Conservation (phyloP, 2,329 filamentous ascomycete species). For the Kalmusia sp. region DNA sequence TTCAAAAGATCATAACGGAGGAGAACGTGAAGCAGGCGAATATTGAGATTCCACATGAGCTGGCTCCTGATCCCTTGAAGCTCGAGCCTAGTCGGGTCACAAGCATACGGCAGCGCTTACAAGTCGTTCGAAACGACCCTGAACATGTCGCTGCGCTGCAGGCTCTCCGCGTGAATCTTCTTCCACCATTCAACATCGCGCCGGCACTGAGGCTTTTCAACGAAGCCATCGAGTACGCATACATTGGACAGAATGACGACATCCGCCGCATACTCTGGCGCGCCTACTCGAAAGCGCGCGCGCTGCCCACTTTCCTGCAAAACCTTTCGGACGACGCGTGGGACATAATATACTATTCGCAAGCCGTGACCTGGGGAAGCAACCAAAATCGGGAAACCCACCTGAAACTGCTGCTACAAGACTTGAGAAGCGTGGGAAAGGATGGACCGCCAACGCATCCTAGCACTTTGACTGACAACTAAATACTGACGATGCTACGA, state of each 20-base stretch:
- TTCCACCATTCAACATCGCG: constrained; percentile 39
- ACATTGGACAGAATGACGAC: constrained; percentile 45
- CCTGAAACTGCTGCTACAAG: constrained; percentile 33
- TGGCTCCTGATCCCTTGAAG: constrained; percentile 38
- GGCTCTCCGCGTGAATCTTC: constrained; percentile 34
- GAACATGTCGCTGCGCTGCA: constrained; percentile 38
- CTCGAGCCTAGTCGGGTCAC: constrained; percentile 31
- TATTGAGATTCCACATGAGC: constrained; percentile 25
- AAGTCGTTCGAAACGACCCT: constrained; percentile 32
- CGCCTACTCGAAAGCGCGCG: constrained; percentile 39
- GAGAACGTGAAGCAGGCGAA: constrained; percentile 15
- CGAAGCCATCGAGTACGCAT: constrained; percentile 43
- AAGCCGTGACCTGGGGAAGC: constrained; percentile 43
- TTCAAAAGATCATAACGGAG: constrained; percentile 33
- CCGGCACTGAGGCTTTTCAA: constrained; percentile 44
- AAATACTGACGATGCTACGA: constrained; percentile 6
- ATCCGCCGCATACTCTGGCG: constrained; percentile 45
- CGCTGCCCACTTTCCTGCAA: constrained; percentile 40
- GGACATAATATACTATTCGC: constrained; percentile 48
- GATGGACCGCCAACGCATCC: constrained; percentile 46
- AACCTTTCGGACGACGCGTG: constrained; percentile 43
- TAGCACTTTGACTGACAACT: constrained; percentile 18
- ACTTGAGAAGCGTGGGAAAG: constrained; percentile 39
- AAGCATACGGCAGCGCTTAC: constrained; percentile 33
- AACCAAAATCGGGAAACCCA: constrained; percentile 43